Evolutionary conservation across 2,329 filamentous ascomycete species (phyloP), one percentile per base, ranked within the genome.

Genomic region (Cercospora berteroae): DNA sequence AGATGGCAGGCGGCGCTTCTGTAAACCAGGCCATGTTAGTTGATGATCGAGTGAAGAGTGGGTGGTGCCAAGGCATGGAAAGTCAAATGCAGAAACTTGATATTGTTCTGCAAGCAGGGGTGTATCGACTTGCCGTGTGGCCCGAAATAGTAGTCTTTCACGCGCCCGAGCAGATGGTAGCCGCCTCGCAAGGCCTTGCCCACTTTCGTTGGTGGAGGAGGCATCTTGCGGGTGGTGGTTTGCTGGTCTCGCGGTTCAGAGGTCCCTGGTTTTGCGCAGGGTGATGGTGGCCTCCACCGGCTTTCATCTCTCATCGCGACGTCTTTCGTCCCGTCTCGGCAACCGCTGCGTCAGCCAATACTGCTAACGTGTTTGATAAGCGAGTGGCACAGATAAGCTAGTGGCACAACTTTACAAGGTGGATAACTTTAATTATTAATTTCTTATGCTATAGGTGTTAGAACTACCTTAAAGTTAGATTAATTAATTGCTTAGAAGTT

Each of bases 1-100:
- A 71, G 62, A 74, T 73, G 52, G 67, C 60, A 6, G 71, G 72
- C 48, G 69, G 63, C 64, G 57, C 64, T 66, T 68, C 67, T 69
- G 62, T 63, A 23, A 52, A 25, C 59, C 61, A 64, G 61, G 61
- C 52, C 61, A 64, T 64, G 61, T 57, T 39, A 27, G 58, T 44
- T 60, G 36, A 62, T 64, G 36, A 36, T 36, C 16, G 50, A 42
- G 27, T 13, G 31, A 29, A 29, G 36, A 18, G 16, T 29, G 36
- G 36, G 16, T 25, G 31, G 36, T 60, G 60, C 60, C 60, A 50
- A 62, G 60, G 39, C 60, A 62, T n/a, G 36, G 60, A 31, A 52
- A 27, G n/a, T 63, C 27, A 23, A 31, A 56, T 18, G 60, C 60
- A 52, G 44, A 25, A 55, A 56, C 29, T 52, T 66, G 33, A 59